Evolutionary conservation across 352 stramenopile species (phyloP), one percentile per base, ranked within the genome.

Genomic region (Pythium brassicae): DNA sequence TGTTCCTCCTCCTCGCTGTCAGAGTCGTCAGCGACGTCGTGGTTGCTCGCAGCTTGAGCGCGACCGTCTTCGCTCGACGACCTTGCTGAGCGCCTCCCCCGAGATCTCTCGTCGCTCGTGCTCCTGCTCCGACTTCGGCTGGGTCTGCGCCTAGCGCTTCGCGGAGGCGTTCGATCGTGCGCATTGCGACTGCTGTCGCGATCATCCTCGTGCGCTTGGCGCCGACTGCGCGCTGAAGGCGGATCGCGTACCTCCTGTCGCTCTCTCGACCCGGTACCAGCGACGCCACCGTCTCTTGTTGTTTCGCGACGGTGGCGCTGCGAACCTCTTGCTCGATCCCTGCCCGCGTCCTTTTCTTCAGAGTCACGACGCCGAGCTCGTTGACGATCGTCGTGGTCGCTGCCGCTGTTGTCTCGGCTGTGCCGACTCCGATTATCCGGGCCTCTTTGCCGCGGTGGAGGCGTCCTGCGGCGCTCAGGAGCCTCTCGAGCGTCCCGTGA

Each of bases 321-420:
- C 29, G 15, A 27, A 23, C 5, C 23, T 57, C 37, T 43, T 23
- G 49, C 25, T 40, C 3, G 27, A 29, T 3, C 46, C 29, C 9
- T 25, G 27, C 1, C 62, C 50, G 0, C 60, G 63, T 55, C 46
- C 43, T 47, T 59, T 69, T 47, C 61, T 69, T n/a, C 66, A 55
- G n/a, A 50, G 29, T 27, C 44, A 35, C 40, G 40, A 15, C 40
- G 40, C n/a, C 17, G 17, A 45, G 19, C 23, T 25, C n/a, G 19
- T 10, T 15, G 40, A 8, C 46, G 46, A 29, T 20, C 10, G 26
- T 67, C 59, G 23, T 78, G 59, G 48, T 75, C 65, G 34, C 61
- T 75, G 10, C 67, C 67, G n/a, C 63, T 59, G 26, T 75, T 46
- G 37, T 66, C 53, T 53, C 27, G 25, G 53, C 40, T 54, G 44